Evolutionary conservation across 1,284 basidiomycete genomes (phyloP).

Genomic region (Caloboletus firmus): DNA sequence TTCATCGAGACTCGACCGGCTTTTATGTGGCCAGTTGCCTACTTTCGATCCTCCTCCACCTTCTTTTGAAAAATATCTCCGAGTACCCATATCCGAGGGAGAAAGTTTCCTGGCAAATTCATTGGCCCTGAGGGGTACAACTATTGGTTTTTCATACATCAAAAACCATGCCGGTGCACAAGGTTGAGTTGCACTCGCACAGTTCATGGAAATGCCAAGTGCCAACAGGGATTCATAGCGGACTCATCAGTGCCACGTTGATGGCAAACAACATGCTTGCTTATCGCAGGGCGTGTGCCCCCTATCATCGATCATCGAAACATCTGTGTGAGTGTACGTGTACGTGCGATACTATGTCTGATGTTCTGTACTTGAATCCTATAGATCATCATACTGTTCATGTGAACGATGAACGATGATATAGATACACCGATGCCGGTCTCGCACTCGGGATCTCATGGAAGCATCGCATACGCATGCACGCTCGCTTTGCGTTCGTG

Average conservation of each 20-base stretch:
- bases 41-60: background rate
- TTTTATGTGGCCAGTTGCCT: background rate
- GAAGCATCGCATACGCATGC: background rate
- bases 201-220: background rate
- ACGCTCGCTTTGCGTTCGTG: slow-evolving; percentile 2
- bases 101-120: background rate
- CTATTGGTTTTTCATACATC: background rate
- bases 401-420: background rate
- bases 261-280: background rate
- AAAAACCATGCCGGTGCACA: background rate
- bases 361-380: background rate
- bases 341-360: background rate
- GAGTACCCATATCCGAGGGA: background rate
- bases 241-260: background rate
- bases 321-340: background rate
- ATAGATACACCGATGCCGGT: background rate
- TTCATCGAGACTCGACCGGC: background rate
- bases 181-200: background rate
- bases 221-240: background rate
- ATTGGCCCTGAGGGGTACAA: background rate
- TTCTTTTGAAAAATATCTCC: background rate
- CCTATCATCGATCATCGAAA: background rate
- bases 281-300: background rate
- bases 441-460: background rate
- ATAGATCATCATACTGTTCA: background rate